phyloP scores from a whole-genome alignment of 2,329 filamentous ascomycete species.

The Zymoseptoria tritici region DNA sequence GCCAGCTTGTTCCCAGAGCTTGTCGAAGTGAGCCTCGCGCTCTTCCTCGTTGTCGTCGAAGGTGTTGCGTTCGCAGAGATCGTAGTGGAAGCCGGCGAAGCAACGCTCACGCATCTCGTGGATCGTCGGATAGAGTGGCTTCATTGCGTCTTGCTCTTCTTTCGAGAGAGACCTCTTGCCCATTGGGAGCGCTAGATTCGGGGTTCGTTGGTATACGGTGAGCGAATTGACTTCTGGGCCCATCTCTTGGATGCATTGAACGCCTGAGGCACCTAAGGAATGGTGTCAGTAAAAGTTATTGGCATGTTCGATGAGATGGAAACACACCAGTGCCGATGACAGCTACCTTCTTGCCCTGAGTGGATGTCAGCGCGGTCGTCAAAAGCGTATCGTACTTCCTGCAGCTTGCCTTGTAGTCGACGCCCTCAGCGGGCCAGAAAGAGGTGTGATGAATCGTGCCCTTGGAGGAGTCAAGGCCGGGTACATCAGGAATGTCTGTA shows the following conservation, averaged over 20 bases:
- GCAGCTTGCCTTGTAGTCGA: conserved; percentile 38
- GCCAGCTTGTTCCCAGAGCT: conserved; percentile 33
- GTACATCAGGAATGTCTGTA: conserved; percentile 50
- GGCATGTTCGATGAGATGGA: background rate
- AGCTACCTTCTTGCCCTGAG: conserved; percentile 48
- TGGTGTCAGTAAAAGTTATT: background rate
- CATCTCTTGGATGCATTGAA: conserved; percentile 55
- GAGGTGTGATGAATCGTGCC: conserved; percentile 45
- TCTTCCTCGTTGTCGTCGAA: conserved; percentile 39
- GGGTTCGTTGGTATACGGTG: conserved; percentile 59
- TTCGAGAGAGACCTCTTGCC: conserved; percentile 41
- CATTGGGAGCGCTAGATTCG: conserved; percentile 60
- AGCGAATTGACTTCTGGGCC: conserved; percentile 38
- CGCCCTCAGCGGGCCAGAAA: conserved; percentile 36
- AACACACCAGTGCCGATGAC: conserved; percentile 50
- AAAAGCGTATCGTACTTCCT: background rate
- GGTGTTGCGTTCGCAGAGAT: conserved; percentile 48
- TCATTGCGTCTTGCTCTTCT: conserved; percentile 44
- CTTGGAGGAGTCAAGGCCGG: conserved; percentile 53
- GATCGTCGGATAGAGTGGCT: conserved; percentile 38
- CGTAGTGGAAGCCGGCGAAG: conserved; percentile 55
- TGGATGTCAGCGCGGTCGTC: conserved; percentile 16
- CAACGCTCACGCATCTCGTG: conserved; percentile 47
- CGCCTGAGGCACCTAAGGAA: conserved; percentile 49
- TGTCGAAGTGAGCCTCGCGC: conserved; percentile 38